Conservation (phyloP, 2,329 filamentous ascomycete species). For the Curvularia hawaiiensis region DNA sequence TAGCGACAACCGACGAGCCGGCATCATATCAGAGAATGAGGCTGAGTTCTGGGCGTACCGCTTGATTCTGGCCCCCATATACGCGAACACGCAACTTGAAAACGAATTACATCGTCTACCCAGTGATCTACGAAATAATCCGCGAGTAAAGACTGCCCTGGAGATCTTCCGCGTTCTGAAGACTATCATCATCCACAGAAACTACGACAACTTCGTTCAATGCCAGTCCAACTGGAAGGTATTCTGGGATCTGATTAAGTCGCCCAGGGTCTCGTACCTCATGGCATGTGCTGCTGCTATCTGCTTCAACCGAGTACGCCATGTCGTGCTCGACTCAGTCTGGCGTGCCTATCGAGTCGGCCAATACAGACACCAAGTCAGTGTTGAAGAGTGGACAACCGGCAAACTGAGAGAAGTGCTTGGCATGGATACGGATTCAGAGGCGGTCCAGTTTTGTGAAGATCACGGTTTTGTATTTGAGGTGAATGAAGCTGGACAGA, state of each 20-base stretch:
- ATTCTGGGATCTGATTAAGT: conserved; percentile 64
- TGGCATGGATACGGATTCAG: conserved; percentile 60
- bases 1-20: conserved; percentile 47
- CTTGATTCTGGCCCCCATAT: conserved; percentile 55
- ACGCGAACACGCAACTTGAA: conserved; percentile 57
- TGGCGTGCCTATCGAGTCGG: conserved; percentile 61
- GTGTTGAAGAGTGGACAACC: conserved; percentile 59
- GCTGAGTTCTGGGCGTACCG: conserved; percentile 69
- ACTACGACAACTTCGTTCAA: conserved; percentile 57
- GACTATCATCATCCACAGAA: conserved; percentile 56
- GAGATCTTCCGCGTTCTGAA: conserved; percentile 62
- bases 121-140: conserved; percentile 54
- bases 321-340: conserved; percentile 60
- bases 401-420: conserved; percentile 58
- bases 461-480: conserved; percentile 59
- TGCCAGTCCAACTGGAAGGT: conserved; percentile 63
- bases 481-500: conserved; percentile 51
- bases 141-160: conserved; percentile 61
- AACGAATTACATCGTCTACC: conserved; percentile 63
- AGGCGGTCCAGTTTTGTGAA: conserved; percentile 60
- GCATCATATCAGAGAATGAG: conserved; percentile 60
- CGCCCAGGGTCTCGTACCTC: conserved; percentile 62
- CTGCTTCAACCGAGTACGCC: conserved; percentile 64
- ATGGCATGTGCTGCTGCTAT: conserved; percentile 69
- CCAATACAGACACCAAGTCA: conserved; percentile 49